These are phyloP conservation scores for Guyanaporus albipodus DNA, from an alignment of 768 basidiomycete species.

Conservation along the genomic window DNA sequence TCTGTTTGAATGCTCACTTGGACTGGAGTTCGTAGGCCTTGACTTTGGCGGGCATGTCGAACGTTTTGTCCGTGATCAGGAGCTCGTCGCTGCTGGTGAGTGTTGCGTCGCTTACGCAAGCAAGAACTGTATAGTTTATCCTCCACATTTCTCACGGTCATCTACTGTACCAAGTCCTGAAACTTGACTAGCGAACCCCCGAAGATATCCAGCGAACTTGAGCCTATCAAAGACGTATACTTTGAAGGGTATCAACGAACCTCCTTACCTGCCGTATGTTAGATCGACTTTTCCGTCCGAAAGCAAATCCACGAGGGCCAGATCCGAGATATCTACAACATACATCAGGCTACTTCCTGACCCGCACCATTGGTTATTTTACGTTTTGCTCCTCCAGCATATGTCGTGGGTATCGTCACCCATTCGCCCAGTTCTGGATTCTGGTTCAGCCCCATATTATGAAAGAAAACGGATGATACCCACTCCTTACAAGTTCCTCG, in stretches of 20 bases:
- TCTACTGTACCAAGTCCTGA: constrained; percentile 39
- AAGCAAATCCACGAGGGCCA: constrained; percentile 73
- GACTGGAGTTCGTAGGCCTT: constrained; percentile 96
- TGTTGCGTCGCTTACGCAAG: constrained; percentile 29
- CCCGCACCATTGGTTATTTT: constrained; percentile 4
- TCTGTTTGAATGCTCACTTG: constrained; percentile 55
- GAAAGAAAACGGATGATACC: constrained; percentile 23
- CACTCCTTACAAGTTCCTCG: constrained; percentile 77
- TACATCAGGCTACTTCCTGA: constrained; percentile 1
- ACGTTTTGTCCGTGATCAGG: constrained; percentile 31
- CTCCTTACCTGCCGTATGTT: constrained; percentile 36
- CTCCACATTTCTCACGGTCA: constrained; percentile 39
- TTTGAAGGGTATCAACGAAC: background rate
- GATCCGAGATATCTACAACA: constrained; percentile 66
- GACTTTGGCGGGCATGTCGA: constrained; percentile 85
- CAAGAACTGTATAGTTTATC: constrained; percentile 39
- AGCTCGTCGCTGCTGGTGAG: constrained; percentile 27
- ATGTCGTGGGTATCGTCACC: constrained; percentile 89
- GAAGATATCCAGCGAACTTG: constrained; percentile 65
- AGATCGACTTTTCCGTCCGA: constrained; percentile 70
- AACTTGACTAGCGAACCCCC: constrained; percentile 64
- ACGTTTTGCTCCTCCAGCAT: constrained; percentile 96
- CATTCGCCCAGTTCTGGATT: constrained; percentile 80
- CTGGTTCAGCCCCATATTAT: constrained; percentile 9
- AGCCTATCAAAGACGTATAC: background rate